phyloP scores from a whole-genome alignment of 1,284 basidiomycete genomes.

The Papiliotrema flavescens region DNA sequence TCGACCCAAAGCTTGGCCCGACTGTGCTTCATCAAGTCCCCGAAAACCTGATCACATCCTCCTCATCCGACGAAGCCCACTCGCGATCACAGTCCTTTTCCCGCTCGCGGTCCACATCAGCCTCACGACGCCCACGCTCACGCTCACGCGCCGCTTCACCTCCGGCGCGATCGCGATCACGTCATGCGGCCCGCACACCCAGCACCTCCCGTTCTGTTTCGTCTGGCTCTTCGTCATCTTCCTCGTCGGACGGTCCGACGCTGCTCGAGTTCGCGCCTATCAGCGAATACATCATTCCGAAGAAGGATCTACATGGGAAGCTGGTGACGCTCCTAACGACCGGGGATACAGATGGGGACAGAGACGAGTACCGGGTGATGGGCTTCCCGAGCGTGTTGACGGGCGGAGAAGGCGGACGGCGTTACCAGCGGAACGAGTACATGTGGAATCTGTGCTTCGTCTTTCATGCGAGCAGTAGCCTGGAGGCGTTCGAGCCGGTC shows the following conservation, averaged over 20 bases:
- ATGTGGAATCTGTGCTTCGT: constrained; percentile 96
- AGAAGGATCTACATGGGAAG: constrained; percentile 77
- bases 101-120: neutral
- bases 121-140: too few relatives aligned
- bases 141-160: neutral
- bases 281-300: constrained; percentile 91
- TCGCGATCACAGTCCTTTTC: constrained; percentile 15
- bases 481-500: constrained; percentile 92
- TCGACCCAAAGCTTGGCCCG: constrained; percentile 45
- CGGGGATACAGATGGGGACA: constrained; percentile 22
- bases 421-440: constrained; percentile 81
- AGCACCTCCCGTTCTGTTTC: neutral
- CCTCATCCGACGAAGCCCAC: constrained; percentile 16
- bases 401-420: constrained; percentile 47
- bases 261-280: constrained; percentile 91
- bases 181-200: neutral
- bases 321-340: constrained; percentile 61
- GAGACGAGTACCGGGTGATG: constrained; percentile 65
- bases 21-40: constrained; percentile 48
- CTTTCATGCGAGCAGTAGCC: constrained; percentile 79
- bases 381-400: constrained; percentile 78
- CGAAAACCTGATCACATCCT: constrained; percentile 44
- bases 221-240: neutral
- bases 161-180: neutral
- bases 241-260: constrained; percentile 15